These are phyloP conservation scores for Chrysanthemum makinoi DNA, from an alignment of 129 eudicot genomes.

Conservation along the genomic window DNA sequence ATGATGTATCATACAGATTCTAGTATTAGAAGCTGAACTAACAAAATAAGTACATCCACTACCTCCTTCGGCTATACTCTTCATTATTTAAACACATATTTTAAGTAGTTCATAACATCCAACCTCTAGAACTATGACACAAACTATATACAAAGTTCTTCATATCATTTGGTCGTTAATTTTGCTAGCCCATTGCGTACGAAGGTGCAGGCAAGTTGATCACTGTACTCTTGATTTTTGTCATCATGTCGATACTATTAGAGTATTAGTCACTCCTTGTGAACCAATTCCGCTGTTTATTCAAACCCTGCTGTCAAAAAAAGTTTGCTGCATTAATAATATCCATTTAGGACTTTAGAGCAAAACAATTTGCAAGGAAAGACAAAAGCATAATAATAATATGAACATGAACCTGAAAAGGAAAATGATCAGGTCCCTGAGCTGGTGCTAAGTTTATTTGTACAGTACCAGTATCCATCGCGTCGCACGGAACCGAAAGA, in stretches of 20 bases:
- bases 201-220: constrained; percentile 91
- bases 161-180: neutral
- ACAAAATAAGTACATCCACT: too few relatives aligned
- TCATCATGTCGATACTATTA: constrained; percentile 97
- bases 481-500: constrained; percentile 15
- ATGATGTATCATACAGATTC: too few relatives aligned
- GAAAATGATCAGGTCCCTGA: constrained; percentile 97
- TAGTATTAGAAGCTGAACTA: too few relatives aligned
- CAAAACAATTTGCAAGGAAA: neutral
- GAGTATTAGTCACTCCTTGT: constrained; percentile 78
- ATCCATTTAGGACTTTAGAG: neutral
- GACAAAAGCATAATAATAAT: neutral
- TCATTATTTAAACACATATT: too few relatives aligned
- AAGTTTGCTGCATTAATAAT: neutral
- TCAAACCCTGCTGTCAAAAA: constrained; percentile 59
- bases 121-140: neutral
- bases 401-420: constrained; percentile 75
- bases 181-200: constrained; percentile 75
- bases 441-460: constrained; percentile 98
- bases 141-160: neutral
- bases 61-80: too few relatives aligned
- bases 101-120: too few relatives aligned
- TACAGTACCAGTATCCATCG: constrained; percentile 93
- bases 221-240: constrained; percentile 85
- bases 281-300: constrained; percentile 98